phyloP scores from a whole-genome alignment of 164 flowering plant species.

The Cinnamomum micranthum region DNA sequence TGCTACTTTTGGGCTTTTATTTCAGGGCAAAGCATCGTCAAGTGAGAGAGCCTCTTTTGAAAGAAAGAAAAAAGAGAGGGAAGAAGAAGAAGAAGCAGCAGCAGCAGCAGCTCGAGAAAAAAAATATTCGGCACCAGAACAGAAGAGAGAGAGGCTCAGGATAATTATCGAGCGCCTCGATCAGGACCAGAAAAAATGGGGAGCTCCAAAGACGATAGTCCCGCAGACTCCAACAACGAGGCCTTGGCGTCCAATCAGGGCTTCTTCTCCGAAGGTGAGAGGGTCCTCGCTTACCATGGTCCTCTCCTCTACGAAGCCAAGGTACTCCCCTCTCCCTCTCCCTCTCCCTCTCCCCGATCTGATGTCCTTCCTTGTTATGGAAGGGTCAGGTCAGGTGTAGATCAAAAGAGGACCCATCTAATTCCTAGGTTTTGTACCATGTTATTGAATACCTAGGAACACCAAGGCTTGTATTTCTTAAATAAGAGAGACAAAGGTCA shows the following conservation, averaged over 20 bases:
- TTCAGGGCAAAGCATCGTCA: too few relatives aligned
- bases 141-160: too few relatives aligned
- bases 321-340: conserved; percentile 24
- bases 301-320: conserved; percentile 94
- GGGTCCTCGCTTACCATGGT: conserved; percentile 85
- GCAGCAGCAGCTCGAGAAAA: too few relatives aligned
- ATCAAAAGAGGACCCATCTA: too few relatives aligned
- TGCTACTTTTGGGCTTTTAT: too few relatives aligned
- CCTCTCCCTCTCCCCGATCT: neutral
- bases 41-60: neutral
- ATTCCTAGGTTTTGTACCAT: too few relatives aligned
- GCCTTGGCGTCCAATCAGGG: conserved; percentile 38
- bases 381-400: too few relatives aligned
- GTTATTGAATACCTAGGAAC: too few relatives aligned
- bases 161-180: too few relatives aligned
- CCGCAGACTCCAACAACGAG: conserved; percentile 47
- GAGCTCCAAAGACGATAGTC: conserved; percentile 56
- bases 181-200: conserved; percentile 39
- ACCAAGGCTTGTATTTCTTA: too few relatives aligned
- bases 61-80: neutral
- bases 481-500: too few relatives aligned
- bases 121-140: too few relatives aligned
- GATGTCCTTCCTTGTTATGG: neutral
- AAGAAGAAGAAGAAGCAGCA: neutral
- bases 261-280: conserved; percentile 73